Conservation (phyloP, 805 yeast species). For the Schizosaccharomyces lindneri region DNA sequence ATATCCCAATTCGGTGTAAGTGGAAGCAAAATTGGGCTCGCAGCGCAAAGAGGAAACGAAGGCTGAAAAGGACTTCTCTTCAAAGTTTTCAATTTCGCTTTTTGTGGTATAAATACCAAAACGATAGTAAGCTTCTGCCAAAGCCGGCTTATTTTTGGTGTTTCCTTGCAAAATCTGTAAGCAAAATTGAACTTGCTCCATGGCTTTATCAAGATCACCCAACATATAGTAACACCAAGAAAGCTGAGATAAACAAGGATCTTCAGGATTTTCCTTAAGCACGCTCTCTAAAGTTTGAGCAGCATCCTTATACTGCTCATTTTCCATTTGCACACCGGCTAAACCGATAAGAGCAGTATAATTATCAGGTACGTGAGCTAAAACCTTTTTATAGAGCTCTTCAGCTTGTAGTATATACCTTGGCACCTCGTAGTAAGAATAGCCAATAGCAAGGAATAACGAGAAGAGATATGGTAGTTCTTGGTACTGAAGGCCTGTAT, state of each 20-base stretch:
- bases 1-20: conserved; percentile 59
- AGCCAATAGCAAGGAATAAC: conserved; percentile 44
- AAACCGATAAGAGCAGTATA: conserved; percentile 54
- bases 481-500: conserved; percentile 23
- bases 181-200: conserved; percentile 23
- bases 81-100: conserved; percentile 7
- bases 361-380: conserved; percentile 22
- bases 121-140: background rate
- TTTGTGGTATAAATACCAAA: background rate
- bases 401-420: conserved; percentile 58
- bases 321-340: conserved; percentile 50
- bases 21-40: conserved; percentile 42
- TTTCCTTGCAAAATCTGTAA: conserved; percentile 14
- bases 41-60: conserved; percentile 35
- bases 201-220: conserved; percentile 26
- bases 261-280: conserved; percentile 24
- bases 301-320: conserved; percentile 33
- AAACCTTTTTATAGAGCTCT: conserved; percentile 39
- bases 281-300: conserved; percentile 25
- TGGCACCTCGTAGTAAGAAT: conserved; percentile 75
- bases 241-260: conserved; percentile 38
- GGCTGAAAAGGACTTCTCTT: conserved; percentile 27
- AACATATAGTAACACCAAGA: conserved; percentile 55
- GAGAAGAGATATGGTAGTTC: conserved; percentile 35
- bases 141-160: conserved; percentile 3